Conservation (phyloP, 1,284 basidiomycete genomes). For the Sphagnurus paluster region DNA sequence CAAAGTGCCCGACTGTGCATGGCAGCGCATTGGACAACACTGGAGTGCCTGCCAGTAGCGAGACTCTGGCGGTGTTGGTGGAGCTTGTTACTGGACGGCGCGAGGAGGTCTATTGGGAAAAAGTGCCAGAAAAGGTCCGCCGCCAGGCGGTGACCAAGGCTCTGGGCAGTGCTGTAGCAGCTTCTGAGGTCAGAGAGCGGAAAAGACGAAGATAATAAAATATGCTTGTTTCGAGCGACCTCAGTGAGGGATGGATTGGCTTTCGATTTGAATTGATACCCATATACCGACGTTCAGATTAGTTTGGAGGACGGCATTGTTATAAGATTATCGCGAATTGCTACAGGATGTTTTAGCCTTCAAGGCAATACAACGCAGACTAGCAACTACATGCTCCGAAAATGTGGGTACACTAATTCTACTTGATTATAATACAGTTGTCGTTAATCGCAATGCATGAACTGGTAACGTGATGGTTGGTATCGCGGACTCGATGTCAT, state of each 20-base stretch:
- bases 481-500: not conserved
- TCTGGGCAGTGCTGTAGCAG: constrained; percentile 18
- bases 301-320: too few species aligned
- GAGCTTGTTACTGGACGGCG: constrained; percentile 62
- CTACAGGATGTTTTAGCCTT: too few species aligned
- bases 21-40: constrained; percentile 47
- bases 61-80: constrained; percentile 36
- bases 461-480: not conserved
- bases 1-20: constrained; percentile 37
- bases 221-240: too few species aligned
- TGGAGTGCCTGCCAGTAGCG: constrained; percentile 26
- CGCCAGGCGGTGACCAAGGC: constrained; percentile 58
- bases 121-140: constrained; percentile 70
- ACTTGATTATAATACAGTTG: not conserved
- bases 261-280: too few species aligned
- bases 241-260: too few species aligned
- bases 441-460: not conserved
- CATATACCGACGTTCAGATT: too few species aligned
- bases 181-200: constrained; percentile 4
- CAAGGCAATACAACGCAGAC: too few species aligned
- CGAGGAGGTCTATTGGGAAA: constrained; percentile 77
- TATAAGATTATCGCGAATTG: too few species aligned
- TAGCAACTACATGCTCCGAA: not conserved
- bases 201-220: constrained; percentile 15
- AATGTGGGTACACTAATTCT: not conserved